Base-by-base conservation (phyloP, 805 yeast genomes). In the Saccharomycodes ludwigii region DNA sequence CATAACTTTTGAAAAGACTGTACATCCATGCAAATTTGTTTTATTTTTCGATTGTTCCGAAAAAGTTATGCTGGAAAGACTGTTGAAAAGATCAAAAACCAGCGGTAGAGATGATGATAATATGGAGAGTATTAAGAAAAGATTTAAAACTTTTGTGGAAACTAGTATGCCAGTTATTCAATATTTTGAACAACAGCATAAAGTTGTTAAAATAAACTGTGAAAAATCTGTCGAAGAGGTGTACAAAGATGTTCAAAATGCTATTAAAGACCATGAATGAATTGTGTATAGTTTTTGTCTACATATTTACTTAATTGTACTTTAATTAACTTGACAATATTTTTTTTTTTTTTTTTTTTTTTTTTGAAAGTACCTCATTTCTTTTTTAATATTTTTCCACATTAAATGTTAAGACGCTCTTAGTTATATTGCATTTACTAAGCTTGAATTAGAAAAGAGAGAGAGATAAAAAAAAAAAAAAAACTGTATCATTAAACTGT, bases 121-220 rank as follows among this genome's bases (percentile, higher is more conserved):
- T 57, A 69, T 79, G 35, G 96, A 86, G 52, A 75, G 88, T 40
- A 86, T 91, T 54, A 75, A 68, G 50, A 86, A 91, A 62, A 73
- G 98, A 56, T 88, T 88, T 64, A 71, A 63, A 46, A 79, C 88
- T 9, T 88, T 88, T 47, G 54, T 76, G 25, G 93, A 84, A 28
- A 85, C 96, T 4, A 76, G 88, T 42, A 78, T 78, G 82, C 98
- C 98, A 4, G 97, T 91, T 11, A 83, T 91, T 27, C 80, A 86
- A 33, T 73, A 82, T 54, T 88, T 68, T 44, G 84, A 73, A 26
- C 66, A 71, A 43, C 78, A 74, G 43, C 71, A 64, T 34, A 78
- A 73, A 49, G 96, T 88, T 13, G 77, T 84, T 29, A 76, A 71
- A 48, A 73, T 88, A 24, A 63, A 65, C 36, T 88, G 97, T 55